These are phyloP conservation scores for Mortierella sp. DNA, from an alignment of 371 early-diverging fungal genomes.

Conservation along the genomic window DNA sequence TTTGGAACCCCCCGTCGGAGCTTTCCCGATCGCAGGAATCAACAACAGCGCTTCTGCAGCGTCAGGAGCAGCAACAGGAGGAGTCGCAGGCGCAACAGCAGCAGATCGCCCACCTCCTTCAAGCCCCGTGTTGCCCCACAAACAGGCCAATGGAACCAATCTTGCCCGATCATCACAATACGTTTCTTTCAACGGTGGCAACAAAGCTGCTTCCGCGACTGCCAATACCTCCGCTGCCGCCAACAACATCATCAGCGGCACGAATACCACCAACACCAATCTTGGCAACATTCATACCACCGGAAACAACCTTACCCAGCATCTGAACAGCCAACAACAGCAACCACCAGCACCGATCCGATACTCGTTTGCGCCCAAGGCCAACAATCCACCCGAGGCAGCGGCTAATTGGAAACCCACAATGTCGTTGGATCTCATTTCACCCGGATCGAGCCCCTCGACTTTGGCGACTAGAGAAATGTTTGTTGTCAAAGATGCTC, in stretches of 20 bases:
- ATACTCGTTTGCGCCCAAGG: slow-evolving; percentile 23
- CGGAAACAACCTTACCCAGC: not conserved
- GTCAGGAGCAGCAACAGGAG: not conserved
- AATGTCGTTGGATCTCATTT: slow-evolving; percentile 34
- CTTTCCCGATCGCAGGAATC: slow-evolving; percentile 33
- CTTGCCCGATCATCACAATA: slow-evolving; percentile 13
- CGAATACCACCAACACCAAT: not conserved
- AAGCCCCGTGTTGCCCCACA: slow-evolving; percentile 30
- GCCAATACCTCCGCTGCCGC: not conserved
- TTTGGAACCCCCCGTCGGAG: slow-evolving; percentile 39
- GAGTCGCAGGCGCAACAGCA: not conserved
- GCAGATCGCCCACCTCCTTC: slow-evolving; percentile 21
- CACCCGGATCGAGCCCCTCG: slow-evolving; percentile 32
- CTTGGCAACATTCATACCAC: not conserved
- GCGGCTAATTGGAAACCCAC: slow-evolving; percentile 48
- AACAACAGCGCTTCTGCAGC: not conserved
- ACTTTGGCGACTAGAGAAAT: slow-evolving; percentile 38
- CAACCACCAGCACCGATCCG: slow-evolving; percentile 20
- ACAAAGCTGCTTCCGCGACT: not conserved
- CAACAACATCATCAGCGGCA: not conserved
- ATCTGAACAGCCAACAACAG: not conserved
- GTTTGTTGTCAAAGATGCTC: slow-evolving; percentile 26
- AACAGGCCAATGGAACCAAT: slow-evolving; percentile 31
- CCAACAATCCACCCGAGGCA: slow-evolving; percentile 14
- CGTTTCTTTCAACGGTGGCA: not conserved